These are phyloP conservation scores for Aspergillus coremiiformis DNA, from an alignment of 495 filamentous ascomycete genomes.

Conservation along the genomic window DNA sequence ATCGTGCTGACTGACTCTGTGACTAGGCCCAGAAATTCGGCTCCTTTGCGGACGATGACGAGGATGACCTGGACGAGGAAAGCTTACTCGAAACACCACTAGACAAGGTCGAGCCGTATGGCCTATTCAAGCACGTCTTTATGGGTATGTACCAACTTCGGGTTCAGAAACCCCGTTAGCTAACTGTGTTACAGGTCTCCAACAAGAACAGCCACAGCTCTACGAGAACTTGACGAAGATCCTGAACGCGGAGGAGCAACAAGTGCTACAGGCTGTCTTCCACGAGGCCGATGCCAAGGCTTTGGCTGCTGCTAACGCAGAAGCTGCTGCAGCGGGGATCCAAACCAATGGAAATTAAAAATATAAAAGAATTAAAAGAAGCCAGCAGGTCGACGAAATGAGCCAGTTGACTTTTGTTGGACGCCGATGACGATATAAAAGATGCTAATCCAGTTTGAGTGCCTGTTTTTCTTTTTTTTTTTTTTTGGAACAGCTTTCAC, in stretches of 20 bases:
- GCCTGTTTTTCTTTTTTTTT: too few species aligned
- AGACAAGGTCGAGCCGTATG: constrained; percentile 91
- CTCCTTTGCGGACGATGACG: constrained; percentile 62
- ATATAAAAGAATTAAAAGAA: background rate
- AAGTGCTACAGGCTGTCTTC: constrained; percentile 69
- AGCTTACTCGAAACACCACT: constrained; percentile 86
- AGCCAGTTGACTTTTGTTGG: constrained; percentile 11
- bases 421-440: constrained; percentile 9
- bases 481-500: background rate
- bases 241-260: constrained; percentile 73
- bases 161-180: background rate
- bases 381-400: constrained; percentile 12
- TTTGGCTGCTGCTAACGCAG: constrained; percentile 34
- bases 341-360: constrained; percentile 33
- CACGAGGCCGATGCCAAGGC: constrained; percentile 67
- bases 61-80: constrained; percentile 88
- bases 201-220: constrained; percentile 84
- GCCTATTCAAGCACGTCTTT: constrained; percentile 71
- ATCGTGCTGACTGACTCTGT: constrained; percentile 8
- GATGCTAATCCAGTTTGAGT: constrained; percentile 1
- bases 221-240: constrained; percentile 74
- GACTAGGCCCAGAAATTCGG: constrained; percentile 73
- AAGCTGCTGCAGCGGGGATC: constrained; percentile 30
- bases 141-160: constrained; percentile 56
- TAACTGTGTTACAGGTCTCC: constrained; percentile 55